Conservation (phyloP, 179 eudicot genomes). For the Pouteria campechiana region DNA sequence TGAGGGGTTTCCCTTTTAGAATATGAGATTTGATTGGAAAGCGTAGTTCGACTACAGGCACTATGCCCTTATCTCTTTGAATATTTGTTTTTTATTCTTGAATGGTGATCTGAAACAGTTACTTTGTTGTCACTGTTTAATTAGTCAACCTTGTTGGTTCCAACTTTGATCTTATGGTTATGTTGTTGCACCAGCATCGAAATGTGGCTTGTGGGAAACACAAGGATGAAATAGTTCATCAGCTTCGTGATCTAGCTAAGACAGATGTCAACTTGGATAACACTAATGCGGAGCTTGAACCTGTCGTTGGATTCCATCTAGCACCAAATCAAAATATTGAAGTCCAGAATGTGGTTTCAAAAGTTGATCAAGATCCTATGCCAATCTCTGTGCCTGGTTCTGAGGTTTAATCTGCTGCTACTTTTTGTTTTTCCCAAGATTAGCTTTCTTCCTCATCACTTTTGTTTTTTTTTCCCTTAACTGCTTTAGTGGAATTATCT, state of each 20-base stretch:
- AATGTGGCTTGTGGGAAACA: constrained; percentile 68
- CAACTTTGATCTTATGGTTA: too few relatives aligned
- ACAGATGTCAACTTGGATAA: constrained; percentile 26
- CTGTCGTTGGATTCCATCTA: constrained; percentile 10
- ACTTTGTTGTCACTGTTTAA: too few relatives aligned
- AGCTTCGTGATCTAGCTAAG: constrained; percentile 65
- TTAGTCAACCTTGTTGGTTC: too few relatives aligned
- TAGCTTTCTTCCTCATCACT: background rate
- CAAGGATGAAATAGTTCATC: constrained; percentile 59
- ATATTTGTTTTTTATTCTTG: too few relatives aligned
- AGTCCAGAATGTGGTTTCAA: constrained; percentile 8
- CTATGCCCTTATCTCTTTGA: too few relatives aligned
- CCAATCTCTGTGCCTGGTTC: constrained; percentile 12
- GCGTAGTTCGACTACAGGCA: too few relatives aligned
- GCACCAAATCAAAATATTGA: constrained; percentile 19
- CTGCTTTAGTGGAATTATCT: background rate
- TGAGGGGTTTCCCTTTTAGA: background rate
- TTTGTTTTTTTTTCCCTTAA: background rate
- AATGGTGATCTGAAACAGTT: too few relatives aligned
- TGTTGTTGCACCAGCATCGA: constrained; percentile 43
- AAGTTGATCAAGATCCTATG: constrained; percentile 14
- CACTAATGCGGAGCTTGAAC: constrained; percentile 13
- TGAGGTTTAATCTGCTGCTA: constrained; percentile 33
- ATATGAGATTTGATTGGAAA: background rate
- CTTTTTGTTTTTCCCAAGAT: background rate